phyloP scores from a whole-genome alignment of 1,284 basidiomycete genomes.

The Leucoagaricus sp. region DNA sequence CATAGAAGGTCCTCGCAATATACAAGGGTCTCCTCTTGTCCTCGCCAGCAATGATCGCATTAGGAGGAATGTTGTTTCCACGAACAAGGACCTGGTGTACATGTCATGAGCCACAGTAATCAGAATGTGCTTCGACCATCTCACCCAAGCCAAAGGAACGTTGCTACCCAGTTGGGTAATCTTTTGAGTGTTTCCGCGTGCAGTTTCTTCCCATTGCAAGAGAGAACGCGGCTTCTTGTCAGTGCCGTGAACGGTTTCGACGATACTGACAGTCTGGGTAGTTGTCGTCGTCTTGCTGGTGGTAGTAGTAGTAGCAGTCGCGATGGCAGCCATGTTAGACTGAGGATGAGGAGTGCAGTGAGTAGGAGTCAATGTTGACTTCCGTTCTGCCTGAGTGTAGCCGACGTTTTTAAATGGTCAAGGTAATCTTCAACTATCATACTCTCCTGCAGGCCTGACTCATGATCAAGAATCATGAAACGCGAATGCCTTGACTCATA shows the following conservation, averaged over 20 bases:
- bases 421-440: not conserved
- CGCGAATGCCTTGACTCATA: too few species aligned
- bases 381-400: not conserved
- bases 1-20: conserved; percentile 25
- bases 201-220: conserved; percentile 12
- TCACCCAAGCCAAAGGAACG: conserved; percentile 13
- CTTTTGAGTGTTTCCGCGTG: conserved; percentile 4
- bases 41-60: conserved; percentile 24
- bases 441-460: too few species aligned
- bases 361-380: not conserved
- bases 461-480: too few species aligned
- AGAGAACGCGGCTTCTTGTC: conserved; percentile 13
- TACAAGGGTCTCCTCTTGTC: conserved; percentile 21
- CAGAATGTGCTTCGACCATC: not conserved
- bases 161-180: conserved; percentile 3
- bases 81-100: conserved; percentile 19
- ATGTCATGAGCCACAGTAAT: not conserved
- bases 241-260: conserved; percentile 7
- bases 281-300: not conserved
- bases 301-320: not conserved
- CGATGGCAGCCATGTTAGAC: not conserved
- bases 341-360: not conserved
- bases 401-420: not conserved
- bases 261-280: not conserved
- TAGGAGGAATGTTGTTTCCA: conserved; percentile 21